Conservation (phyloP, 1,284 basidiomycete genomes). For the Fistulinella cinereoalba region DNA sequence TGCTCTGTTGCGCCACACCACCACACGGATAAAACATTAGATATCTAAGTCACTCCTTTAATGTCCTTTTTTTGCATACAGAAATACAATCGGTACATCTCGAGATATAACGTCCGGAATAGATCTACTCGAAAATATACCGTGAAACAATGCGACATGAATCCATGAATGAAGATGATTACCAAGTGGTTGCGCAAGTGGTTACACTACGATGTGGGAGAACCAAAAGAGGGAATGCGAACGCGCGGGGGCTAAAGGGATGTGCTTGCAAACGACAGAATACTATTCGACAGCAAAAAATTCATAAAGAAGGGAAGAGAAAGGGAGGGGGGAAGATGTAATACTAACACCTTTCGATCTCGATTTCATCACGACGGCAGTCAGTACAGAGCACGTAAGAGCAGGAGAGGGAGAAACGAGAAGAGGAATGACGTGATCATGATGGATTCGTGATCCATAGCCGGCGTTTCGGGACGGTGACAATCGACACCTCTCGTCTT, state of each 20-base stretch:
- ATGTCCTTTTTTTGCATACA: constrained; percentile 36
- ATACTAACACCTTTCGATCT: constrained; percentile 8
- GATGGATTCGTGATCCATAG: constrained; percentile 69
- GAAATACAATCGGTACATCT: constrained; percentile 35
- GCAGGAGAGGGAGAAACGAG: constrained; percentile 1
- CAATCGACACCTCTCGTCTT: constrained; percentile 73
- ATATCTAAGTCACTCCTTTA: constrained; percentile 37
- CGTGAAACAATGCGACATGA: constrained; percentile 32
- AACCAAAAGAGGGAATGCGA: constrained; percentile 1
- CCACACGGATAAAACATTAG: constrained; percentile 15
- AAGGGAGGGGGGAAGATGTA: not conserved
- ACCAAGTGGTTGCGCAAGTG: constrained; percentile 25
- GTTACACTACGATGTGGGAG: constrained; percentile 27
- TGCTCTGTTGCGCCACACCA: too few relatives aligned
- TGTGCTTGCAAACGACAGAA: constrained; percentile 13
- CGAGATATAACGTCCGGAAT: constrained; percentile 32
- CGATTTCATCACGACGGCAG: constrained; percentile 13
- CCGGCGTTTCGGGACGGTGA: constrained; percentile 73
- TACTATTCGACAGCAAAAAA: constrained; percentile 16
- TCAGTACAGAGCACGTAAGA: constrained; percentile 24
- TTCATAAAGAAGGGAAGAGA: constrained; percentile 11
- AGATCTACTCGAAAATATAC: constrained; percentile 40
- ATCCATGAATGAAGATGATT: constrained; percentile 33
- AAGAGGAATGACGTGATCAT: constrained; percentile 15
- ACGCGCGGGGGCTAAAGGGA: not conserved